Evolutionary conservation across 495 filamentous ascomycete genomes (phyloP), one percentile per base, ranked within the genome.

Genomic region (Penicillium crystallinum): DNA sequence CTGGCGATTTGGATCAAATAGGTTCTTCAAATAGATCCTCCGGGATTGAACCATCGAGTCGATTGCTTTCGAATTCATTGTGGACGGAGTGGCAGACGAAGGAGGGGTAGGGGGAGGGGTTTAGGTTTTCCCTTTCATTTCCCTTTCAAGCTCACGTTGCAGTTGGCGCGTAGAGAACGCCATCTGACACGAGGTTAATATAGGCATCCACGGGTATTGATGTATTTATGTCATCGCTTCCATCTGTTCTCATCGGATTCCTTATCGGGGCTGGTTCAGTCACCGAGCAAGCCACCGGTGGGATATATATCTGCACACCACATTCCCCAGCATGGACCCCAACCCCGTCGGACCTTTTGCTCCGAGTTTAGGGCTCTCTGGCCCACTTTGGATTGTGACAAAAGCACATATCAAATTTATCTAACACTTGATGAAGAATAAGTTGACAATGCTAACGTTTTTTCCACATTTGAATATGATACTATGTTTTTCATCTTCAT

Each of bases 81-180:
- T 19, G 22, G 7, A 36, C 6, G 22, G n/a, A n/a, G 27, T 27
- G 43, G 54, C n/a, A 29, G 44, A 49, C 44, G 53, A 49, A 37
- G 6, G 33, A 35, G 40, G 38, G 18, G 49, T 15, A n/a, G 15
- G 12, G 22, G 14, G 34, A 31, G 31, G 39, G 31, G 29, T 30
- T 43, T 18, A 25, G 23, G 31, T 15, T n/a, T 25, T 42, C 22
- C 42, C 41, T 17, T 42, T 14, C 31, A 25, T 10, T 29, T 41
- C 19, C 25, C 17, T 21, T 41, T 42, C 7, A 5, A 34, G 14
- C n/a, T 25, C 15, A 42, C 14, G 49, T 53, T 53, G 39, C 34
- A 46, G 31, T 17, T 30, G 34, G 53, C 57, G 57, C 46, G 44
- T 56, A 50, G 34, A 46, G 9, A 40, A 49, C 49, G 47, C 57